A percentile compares a stretch with the other conserved stretches of the same genome.
These are phyloP conservation scores for Volvox reticuliferus DNA, from an alignment of 139 green algal species.

Conservation along the genomic window DNA sequence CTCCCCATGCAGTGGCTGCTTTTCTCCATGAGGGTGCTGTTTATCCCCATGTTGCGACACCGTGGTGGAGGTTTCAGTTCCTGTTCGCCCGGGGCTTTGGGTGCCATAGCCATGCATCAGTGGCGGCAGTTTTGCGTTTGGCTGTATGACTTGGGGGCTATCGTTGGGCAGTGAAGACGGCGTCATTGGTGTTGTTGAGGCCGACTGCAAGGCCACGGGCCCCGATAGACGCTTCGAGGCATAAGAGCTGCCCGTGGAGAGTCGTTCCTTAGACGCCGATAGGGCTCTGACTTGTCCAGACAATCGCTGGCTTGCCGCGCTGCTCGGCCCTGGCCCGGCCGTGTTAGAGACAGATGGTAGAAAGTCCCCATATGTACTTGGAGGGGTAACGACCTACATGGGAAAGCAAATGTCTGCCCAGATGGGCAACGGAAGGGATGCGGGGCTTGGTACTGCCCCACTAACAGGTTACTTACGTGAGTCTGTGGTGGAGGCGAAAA, in stretches of 20 bases:
- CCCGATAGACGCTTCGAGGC: neutral
- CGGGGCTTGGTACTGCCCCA: too few species aligned
- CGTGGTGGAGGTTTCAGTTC: neutral
- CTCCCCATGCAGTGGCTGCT: neutral
- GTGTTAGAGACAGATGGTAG: neutral
- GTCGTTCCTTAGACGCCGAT: neutral
- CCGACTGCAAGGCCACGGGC: neutral
- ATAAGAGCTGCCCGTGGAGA: neutral
- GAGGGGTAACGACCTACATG: neutral
- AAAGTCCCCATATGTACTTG: neutral
- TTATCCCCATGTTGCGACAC: neutral
- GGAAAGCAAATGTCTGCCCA: neutral
- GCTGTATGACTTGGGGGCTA: neutral
- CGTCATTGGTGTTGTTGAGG: neutral
- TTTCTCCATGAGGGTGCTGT: neutral
- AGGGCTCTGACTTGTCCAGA: neutral
- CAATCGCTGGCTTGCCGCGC: neutral
- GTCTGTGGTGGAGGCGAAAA: neutral
- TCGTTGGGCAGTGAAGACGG: neutral
- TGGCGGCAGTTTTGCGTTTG: slow-evolving; percentile 19
- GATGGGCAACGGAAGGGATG: too few species aligned
- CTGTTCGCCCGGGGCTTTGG: neutral
- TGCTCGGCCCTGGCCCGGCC: neutral
- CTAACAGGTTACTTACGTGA: neutral
- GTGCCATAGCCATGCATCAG: slow-evolving; percentile 17